Evolutionary conservation across 441 rosid species (phyloP).

Genomic region (Brassica balearica): DNA sequence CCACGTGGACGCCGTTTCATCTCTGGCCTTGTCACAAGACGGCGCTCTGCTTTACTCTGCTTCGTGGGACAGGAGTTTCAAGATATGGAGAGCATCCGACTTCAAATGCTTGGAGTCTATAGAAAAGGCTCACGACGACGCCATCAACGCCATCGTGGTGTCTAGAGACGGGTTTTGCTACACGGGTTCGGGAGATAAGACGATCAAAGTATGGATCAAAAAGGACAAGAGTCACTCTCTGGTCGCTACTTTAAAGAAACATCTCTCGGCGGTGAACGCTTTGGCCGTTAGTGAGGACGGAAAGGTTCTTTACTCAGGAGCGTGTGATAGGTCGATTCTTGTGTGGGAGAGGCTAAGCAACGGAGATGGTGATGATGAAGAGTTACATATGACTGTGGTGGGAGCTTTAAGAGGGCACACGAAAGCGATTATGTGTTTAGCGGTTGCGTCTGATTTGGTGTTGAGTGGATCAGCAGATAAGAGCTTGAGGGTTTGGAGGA

Average conservation of each 20-base stretch:
- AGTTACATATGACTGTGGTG: constrained; percentile 48
- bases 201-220: constrained; percentile 67
- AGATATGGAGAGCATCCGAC: constrained; percentile 68
- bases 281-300: constrained; percentile 67
- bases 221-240: constrained; percentile 49
- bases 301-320: constrained; percentile 69
- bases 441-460: constrained; percentile 54
- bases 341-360: constrained; percentile 62
- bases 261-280: constrained; percentile 73
- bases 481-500: constrained; percentile 69
- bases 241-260: constrained; percentile 59
- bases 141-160: constrained; percentile 63
- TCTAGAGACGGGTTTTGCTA: constrained; percentile 63
- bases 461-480: constrained; percentile 79
- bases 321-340: constrained; percentile 73
- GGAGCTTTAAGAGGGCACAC: constrained; percentile 84
- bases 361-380: constrained; percentile 25
- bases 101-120: constrained; percentile 74
- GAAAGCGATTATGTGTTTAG: constrained; percentile 69
- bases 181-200: constrained; percentile 83
- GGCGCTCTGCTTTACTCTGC: constrained; percentile 70
- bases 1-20: constrained; percentile 76
- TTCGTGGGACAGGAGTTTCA: constrained; percentile 82
- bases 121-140: constrained; percentile 70
- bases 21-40: constrained; percentile 54